Evolutionary conservation across 768 basidiomycete species (phyloP).

Genomic region (Leccinum incarnatum): DNA sequence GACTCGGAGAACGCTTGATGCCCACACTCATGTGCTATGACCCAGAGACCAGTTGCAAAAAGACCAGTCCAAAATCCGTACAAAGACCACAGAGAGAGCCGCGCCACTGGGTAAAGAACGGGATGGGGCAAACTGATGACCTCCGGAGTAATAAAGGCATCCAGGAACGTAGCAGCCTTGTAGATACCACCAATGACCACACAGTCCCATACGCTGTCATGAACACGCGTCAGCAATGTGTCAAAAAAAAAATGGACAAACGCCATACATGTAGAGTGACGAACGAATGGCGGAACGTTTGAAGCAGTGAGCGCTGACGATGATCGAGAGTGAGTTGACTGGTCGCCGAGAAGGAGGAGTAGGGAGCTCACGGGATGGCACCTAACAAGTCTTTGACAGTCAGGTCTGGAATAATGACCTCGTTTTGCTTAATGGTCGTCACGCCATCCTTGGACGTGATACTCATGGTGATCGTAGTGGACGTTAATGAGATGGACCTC

Average conservation of each 20-base stretch:
- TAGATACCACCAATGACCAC: slow-evolving; percentile 65
- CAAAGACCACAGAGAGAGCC: slow-evolving; percentile 70
- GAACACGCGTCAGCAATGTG: slow-evolving; percentile 12
- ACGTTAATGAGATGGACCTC: slow-evolving; percentile 1
- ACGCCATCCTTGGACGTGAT: slow-evolving; percentile 12
- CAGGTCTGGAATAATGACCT: slow-evolving; percentile 74
- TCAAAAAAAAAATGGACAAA: neutral
- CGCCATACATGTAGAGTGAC: slow-evolving; percentile 68
- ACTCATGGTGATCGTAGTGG: slow-evolving; percentile 22
- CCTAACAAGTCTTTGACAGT: slow-evolving; percentile 83
- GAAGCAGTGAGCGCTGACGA: slow-evolving; percentile 74
- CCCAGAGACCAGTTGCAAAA: slow-evolving; percentile 91
- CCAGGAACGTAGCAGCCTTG: slow-evolving; percentile 63
- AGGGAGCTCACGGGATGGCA: slow-evolving; percentile 69
- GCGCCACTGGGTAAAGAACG: slow-evolving; percentile 56
- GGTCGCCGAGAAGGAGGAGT: slow-evolving; percentile 1
- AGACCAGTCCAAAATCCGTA: slow-evolving; percentile 84
- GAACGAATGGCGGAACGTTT: slow-evolving; percentile 85
- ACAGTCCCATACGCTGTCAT: slow-evolving; percentile 67
- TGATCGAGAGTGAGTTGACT: neutral
- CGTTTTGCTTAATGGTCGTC: slow-evolving; percentile 50
- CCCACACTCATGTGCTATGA: slow-evolving; percentile 92
- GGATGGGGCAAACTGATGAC: slow-evolving; percentile 57
- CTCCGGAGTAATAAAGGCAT: slow-evolving; percentile 57
- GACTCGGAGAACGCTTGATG: slow-evolving; percentile 96